phyloP scores from a whole-genome alignment of 768 basidiomycete species.

The Phylloporus sp. region DNA sequence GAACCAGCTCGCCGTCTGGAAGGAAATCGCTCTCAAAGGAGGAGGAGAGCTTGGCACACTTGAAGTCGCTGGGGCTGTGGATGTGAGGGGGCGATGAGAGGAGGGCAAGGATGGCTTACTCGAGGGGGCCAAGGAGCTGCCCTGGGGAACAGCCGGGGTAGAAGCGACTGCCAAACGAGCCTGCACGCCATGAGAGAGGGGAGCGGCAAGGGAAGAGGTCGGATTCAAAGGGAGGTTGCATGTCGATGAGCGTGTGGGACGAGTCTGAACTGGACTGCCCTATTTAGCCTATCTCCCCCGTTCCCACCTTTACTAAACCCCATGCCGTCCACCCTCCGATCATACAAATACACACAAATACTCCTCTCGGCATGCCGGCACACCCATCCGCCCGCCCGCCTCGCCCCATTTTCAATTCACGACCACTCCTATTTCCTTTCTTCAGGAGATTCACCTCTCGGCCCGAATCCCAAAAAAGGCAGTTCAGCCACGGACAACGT shows the following conservation, averaged over 20 bases:
- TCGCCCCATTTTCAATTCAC: too few species aligned
- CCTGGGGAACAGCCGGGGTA: constrained; percentile 61
- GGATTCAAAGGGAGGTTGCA: constrained; percentile 34
- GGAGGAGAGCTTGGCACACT: constrained; percentile 41
- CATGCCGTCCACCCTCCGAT: constrained; percentile 26
- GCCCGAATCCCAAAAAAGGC: too few species aligned
- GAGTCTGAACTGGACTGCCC: not conserved
- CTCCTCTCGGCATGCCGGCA: constrained; percentile 24
- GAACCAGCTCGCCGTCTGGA: constrained; percentile 73
- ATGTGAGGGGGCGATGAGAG: not conserved
- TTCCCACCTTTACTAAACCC: constrained; percentile 23
- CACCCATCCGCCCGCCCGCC: not conserved
- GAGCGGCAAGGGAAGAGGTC: constrained; percentile 68
- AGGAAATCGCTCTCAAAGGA: constrained; percentile 59
- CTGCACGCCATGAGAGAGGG: constrained; percentile 64
- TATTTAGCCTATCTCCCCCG: constrained; percentile 27
- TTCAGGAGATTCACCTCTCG: too few species aligned
- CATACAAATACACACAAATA: constrained; percentile 22
- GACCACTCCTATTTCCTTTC: too few species aligned
- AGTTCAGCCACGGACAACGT: too few species aligned
- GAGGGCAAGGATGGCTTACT: constrained; percentile 44
- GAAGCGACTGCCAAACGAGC: constrained; percentile 60
- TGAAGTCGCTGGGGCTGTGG: constrained; percentile 42
- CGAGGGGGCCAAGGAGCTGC: constrained; percentile 55
- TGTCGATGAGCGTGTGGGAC: constrained; percentile 28